Evolutionary conservation across 1,139 yeast species (phyloP).

Genomic region (Pichia sp.): DNA sequence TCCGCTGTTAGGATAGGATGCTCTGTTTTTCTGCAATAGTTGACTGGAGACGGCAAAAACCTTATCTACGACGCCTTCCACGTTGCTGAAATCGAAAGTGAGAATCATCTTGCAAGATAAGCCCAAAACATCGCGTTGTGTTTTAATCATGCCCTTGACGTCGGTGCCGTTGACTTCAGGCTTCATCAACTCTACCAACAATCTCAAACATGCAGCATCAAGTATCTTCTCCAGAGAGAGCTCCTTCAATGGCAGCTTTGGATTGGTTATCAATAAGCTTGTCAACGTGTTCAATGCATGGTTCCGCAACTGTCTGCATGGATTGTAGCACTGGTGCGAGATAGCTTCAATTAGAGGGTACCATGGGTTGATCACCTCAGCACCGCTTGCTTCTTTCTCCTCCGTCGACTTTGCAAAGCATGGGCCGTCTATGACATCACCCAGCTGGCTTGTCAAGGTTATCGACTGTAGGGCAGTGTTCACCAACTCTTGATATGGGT

Average conservation of each 20-base stretch:
- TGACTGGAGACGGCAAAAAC: slow-evolving; percentile 27
- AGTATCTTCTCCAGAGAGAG: slow-evolving; percentile 54
- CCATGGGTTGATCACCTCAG: slow-evolving; percentile 27
- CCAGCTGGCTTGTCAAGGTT: slow-evolving; percentile 49
- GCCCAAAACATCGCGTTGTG: slow-evolving; percentile 63
- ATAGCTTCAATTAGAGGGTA: slow-evolving; percentile 71
- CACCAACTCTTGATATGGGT: slow-evolving; percentile 50
- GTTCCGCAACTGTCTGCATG: slow-evolving; percentile 70
- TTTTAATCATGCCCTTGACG: slow-evolving; percentile 55
- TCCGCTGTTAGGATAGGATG: slow-evolving; percentile 15
- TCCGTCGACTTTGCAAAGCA: slow-evolving; percentile 32
- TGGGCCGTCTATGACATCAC: slow-evolving; percentile 32
- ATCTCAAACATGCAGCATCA: slow-evolving; percentile 70
- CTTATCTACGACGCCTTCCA: slow-evolving; percentile 25
- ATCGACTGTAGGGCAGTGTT: slow-evolving; percentile 60
- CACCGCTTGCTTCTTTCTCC: slow-evolving; percentile 10
- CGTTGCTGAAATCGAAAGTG: slow-evolving; percentile 38
- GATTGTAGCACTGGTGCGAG: slow-evolving; percentile 85
- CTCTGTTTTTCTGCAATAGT: slow-evolving; percentile 24
- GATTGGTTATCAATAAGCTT: slow-evolving; percentile 36
- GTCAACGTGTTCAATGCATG: slow-evolving; percentile 59
- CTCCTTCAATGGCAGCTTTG: slow-evolving; percentile 29
- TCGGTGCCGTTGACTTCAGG: slow-evolving; percentile 67
- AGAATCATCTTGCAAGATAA: slow-evolving; percentile 69
- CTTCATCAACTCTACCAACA: slow-evolving; percentile 61